Conservation (phyloP, 345 rosid genomes). For the Brassica juncea region DNA sequence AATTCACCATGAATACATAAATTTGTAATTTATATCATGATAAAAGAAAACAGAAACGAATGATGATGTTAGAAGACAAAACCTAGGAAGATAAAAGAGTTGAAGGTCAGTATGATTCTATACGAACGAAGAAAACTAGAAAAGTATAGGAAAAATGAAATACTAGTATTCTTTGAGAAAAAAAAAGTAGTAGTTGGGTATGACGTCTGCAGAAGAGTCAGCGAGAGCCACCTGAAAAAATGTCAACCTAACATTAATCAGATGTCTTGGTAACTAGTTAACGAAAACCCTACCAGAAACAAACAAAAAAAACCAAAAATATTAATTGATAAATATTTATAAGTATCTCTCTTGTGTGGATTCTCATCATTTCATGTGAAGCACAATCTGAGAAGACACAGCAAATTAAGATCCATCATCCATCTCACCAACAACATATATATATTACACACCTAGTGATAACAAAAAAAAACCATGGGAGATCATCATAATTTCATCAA, state of each 20-base stretch:
- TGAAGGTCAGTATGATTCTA: no score
- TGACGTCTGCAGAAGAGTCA: slow-evolving; percentile 42
- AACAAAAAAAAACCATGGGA: slow-evolving; percentile 29
- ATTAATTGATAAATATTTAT: slow-evolving; percentile 33
- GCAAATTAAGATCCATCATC: slow-evolving; percentile 34
- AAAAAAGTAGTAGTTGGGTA: slow-evolving; percentile 17
- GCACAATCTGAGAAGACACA: slow-evolving; percentile 34
- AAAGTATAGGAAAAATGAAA: not conserved
- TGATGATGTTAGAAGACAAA: no score
- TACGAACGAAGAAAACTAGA: not conserved
- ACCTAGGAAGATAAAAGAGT: no score
- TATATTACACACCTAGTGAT: not conserved
- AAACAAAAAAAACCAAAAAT: slow-evolving; percentile 7
- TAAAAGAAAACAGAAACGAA: no score
- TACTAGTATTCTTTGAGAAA: not conserved
- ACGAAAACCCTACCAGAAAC: slow-evolving; percentile 36
- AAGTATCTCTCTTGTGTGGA: slow-evolving; percentile 40
- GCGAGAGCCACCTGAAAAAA: slow-evolving; percentile 45
- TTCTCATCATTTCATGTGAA: slow-evolving; percentile 43
- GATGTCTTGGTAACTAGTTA: slow-evolving; percentile 35
- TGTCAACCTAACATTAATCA: slow-evolving; percentile 38
- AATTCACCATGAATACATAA: no score
- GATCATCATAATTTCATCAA: slow-evolving; percentile 43
- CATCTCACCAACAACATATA: slow-evolving; percentile 4
- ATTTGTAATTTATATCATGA: no score